phyloP scores from a whole-genome alignment of 306 rosid species.

The Quercus aquifolioides region DNA sequence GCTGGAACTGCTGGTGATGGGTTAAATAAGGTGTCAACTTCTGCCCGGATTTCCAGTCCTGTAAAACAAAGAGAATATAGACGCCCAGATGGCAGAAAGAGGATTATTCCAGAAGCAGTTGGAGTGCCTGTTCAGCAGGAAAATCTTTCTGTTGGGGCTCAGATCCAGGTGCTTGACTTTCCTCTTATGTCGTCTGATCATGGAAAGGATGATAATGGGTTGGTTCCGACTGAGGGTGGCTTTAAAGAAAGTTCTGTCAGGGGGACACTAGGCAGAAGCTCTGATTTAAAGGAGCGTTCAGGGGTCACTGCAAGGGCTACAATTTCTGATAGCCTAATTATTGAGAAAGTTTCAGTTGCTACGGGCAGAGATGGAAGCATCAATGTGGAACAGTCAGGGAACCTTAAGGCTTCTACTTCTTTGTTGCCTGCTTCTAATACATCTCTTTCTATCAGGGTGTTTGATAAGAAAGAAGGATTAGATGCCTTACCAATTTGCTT shows the following conservation, averaged over 20 bases:
- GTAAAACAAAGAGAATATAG: conserved; percentile 98
- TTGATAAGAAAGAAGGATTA: conserved; percentile 78
- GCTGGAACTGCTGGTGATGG: conserved; percentile 53
- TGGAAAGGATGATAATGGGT: conserved; percentile 48
- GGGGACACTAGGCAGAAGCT: conserved; percentile 46
- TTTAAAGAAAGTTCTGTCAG: conserved; percentile 49
- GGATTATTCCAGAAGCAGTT: conserved; percentile 98
- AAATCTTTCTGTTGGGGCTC: conserved; percentile 54
- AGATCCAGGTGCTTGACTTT: conserved; percentile 59
- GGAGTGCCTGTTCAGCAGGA: conserved; percentile 79
- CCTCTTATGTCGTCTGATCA: conserved; percentile 53
- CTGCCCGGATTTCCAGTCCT: conserved; percentile 71
- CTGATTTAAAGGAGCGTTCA: conserved; percentile 65
- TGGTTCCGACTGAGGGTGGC: conserved; percentile 42
- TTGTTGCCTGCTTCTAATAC: conserved; percentile 47
- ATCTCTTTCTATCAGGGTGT: conserved; percentile 72
- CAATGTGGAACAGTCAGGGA: conserved; percentile 65
- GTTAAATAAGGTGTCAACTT: conserved; percentile 47
- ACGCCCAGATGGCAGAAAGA: conserved; percentile 93
- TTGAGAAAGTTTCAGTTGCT: conserved; percentile 74
- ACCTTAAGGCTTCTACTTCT: conserved; percentile 47
- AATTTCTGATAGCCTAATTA: conserved; percentile 75
- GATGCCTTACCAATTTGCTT: conserved; percentile 66
- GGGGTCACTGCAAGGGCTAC: conserved; percentile 87
- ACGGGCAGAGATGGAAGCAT: conserved; percentile 51